Conservation (phyloP, 2,329 filamentous ascomycete species). For the Trichoderma sp. region DNA sequence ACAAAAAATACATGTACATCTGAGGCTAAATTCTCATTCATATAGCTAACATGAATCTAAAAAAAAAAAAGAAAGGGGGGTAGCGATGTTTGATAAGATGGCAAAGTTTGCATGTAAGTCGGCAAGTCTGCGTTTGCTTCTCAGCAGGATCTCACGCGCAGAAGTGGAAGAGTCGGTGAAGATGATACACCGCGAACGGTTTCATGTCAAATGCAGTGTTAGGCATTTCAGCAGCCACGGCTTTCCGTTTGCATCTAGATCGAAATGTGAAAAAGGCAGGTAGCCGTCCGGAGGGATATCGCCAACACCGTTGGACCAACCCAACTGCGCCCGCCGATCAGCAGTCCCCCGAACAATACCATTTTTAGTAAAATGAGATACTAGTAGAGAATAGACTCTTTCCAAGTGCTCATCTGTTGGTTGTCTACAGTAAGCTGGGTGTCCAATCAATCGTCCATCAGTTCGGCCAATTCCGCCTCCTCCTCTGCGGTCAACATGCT, state of each 20-base stretch:
- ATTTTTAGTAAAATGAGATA: background rate
- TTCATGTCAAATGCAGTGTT: background rate
- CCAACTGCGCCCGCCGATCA: background rate
- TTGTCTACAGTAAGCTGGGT: background rate
- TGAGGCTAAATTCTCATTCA: too few species aligned
- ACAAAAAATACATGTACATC: background rate
- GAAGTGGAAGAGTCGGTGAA: background rate
- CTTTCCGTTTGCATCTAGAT: background rate
- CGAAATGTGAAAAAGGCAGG: background rate
- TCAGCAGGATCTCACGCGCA: background rate
- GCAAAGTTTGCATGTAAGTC: background rate
- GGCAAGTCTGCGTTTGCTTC: background rate
- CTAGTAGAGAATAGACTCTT: background rate
- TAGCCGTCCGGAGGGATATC: background rate
- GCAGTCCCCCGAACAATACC: background rate
- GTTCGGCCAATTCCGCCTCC: constrained; percentile 83
- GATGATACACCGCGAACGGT: background rate
- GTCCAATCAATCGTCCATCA: constrained; percentile 63
- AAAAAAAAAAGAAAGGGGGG: background rate
- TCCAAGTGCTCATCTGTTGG: background rate
- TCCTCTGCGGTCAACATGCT: constrained; percentile 78
- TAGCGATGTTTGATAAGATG: background rate
- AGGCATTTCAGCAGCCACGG: background rate
- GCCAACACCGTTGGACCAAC: background rate
- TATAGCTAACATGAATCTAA: background rate